A percentile compares a stretch with the other conserved stretches of the same genome.
Conservation (phyloP, 768 basidiomycete species). For the Kwoniella botswanensis region DNA sequence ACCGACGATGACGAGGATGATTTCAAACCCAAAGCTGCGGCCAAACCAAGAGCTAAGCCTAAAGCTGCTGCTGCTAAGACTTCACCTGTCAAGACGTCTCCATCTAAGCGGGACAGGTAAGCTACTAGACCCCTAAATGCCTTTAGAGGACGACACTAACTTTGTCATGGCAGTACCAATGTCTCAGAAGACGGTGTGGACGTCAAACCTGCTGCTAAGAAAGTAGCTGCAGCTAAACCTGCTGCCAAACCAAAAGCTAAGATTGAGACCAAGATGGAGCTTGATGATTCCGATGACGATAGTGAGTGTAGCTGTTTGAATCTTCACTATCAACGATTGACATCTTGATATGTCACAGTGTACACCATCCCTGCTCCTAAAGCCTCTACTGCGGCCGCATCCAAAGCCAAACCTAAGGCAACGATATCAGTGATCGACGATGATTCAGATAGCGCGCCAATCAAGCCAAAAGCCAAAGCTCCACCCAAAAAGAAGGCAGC, state of each 20-base stretch:
- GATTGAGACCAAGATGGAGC: conserved; percentile 31
- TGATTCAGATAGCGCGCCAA: conserved; percentile 33
- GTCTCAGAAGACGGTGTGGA: conserved; percentile 42
- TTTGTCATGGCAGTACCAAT: conserved; percentile 6
- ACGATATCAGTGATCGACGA: conserved; percentile 20
- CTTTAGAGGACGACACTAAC: neutral
- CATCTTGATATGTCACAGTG: conserved; percentile 16
- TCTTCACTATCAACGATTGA: neutral
- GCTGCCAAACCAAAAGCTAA: conserved; percentile 39
- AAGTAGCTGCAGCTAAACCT: conserved; percentile 54
- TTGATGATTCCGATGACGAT: conserved; percentile 46
- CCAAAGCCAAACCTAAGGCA: conserved; percentile 30
- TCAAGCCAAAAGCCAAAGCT: conserved; percentile 38
- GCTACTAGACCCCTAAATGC: conserved; percentile 5
- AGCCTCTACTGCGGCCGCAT: conserved; percentile 11
- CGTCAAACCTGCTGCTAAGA: conserved; percentile 56
- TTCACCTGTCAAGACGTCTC: conserved; percentile 36
- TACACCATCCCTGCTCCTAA: conserved; percentile 36
- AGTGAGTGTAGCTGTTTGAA: conserved; percentile 23
- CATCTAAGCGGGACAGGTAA: conserved; percentile 38
- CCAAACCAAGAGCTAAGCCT: conserved; percentile 52
- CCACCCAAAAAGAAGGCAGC: conserved; percentile 34
- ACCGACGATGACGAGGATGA: conserved; percentile 64
- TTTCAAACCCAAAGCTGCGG: conserved; percentile 65
- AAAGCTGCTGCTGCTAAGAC: conserved; percentile 34